Conservation (phyloP, 2,329 filamentous ascomycete genomes). For the Aspergillus sp. region DNA sequence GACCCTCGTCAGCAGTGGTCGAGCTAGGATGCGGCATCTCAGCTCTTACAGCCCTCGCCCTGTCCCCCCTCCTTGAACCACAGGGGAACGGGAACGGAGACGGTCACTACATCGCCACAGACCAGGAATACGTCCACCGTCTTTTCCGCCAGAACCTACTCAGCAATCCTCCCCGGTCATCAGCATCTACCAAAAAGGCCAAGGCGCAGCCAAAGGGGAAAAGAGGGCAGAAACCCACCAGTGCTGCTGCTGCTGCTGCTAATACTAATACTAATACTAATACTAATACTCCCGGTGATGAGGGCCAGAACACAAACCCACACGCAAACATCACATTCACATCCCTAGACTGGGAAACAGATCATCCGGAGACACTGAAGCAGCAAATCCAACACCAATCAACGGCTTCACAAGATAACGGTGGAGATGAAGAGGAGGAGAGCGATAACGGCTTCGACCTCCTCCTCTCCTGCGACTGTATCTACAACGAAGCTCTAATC, state of each 20-base stretch:
- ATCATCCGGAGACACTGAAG: conserved; percentile 39
- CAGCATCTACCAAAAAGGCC: not conserved
- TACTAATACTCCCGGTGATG: not conserved
- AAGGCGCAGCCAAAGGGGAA: conserved; percentile 13
- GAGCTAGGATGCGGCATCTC: conserved; percentile 90
- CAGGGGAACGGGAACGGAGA: conserved; percentile 38
- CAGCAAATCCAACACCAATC: conserved; percentile 29
- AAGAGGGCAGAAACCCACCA: not conserved
- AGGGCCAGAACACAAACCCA: no score
- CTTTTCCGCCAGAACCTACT: conserved; percentile 74
- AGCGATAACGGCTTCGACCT: conserved; percentile 60
- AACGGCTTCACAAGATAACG: not conserved
- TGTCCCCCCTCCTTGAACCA: conserved; percentile 51
- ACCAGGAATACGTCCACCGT: conserved; percentile 81
- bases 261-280: not conserved
- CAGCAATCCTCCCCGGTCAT: conserved; percentile 31
- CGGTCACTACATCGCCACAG: conserved; percentile 72
- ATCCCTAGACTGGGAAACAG: conserved; percentile 78
- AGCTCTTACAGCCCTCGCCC: conserved; percentile 69
- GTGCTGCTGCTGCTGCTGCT: not conserved
- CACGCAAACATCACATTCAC: conserved; percentile 55
- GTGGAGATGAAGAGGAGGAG: conserved; percentile 21
- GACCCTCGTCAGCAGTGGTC: conserved; percentile 59
- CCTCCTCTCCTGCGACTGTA: conserved; percentile 85
- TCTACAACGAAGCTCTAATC: conserved; percentile 89